Evolutionary conservation across 1,284 basidiomycete genomes (phyloP).

Genomic region (Ganoderma lucidum): DNA sequence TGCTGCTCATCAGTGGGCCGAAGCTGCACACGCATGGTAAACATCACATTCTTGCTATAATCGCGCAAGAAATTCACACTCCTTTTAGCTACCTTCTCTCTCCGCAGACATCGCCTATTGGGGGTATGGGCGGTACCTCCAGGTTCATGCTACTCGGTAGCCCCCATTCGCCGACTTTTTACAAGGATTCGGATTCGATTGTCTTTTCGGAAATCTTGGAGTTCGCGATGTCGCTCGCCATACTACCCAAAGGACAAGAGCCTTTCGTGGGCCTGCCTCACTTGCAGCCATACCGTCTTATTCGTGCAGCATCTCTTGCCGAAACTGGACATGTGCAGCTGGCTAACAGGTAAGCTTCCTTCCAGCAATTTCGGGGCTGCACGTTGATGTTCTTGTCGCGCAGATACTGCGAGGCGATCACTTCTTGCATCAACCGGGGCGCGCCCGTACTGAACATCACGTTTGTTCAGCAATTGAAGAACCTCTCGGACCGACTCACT

Average conservation of each 20-base stretch:
- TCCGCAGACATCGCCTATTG: slow-evolving; percentile 81
- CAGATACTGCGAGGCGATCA: slow-evolving; percentile 96
- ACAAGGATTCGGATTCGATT: slow-evolving; percentile 80
- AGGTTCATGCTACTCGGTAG: slow-evolving; percentile 76
- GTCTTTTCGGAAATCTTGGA: slow-evolving; percentile 94
- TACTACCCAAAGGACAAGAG: slow-evolving; percentile 86
- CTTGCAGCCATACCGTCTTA: slow-evolving; percentile 89
- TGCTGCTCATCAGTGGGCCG: slow-evolving; percentile 72
- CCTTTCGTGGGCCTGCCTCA: slow-evolving; percentile 84
- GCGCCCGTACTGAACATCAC: slow-evolving; percentile 76
- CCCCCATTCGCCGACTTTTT: slow-evolving; percentile 58
- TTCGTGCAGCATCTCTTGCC: slow-evolving; percentile 81
- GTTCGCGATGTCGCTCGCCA: slow-evolving; percentile 84
- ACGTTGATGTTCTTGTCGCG: neutral
- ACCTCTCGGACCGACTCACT: slow-evolving; percentile 83
- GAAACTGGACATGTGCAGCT: slow-evolving; percentile 81
- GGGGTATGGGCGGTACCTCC: slow-evolving; percentile 69
- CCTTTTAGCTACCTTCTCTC: slow-evolving; percentile 84
- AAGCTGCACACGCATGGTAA: slow-evolving; percentile 94
- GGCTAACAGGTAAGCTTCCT: slow-evolving; percentile 69
- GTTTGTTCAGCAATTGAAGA: slow-evolving; percentile 82
- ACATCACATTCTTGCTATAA: slow-evolving; percentile 21
- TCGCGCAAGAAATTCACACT: slow-evolving; percentile 20
- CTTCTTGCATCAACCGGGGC: slow-evolving; percentile 66
- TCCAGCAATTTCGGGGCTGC: neutral